Conservation (phyloP, 352 stramenopile species). For the Pythium brachiatum region DNA sequence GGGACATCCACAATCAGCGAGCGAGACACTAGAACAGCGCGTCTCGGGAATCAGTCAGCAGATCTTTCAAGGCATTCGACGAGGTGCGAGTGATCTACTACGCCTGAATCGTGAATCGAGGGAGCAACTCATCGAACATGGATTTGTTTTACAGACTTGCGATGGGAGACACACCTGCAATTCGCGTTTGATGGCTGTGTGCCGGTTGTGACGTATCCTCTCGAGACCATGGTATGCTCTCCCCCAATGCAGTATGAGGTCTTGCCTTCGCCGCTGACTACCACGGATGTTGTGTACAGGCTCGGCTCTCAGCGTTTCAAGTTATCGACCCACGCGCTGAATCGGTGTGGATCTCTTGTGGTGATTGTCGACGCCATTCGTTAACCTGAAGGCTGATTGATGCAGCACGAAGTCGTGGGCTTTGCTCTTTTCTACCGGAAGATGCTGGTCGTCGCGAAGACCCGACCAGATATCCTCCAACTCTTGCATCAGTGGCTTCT, state of each 20-base stretch:
- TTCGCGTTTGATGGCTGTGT: constrained; percentile 46
- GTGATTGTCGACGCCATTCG: no score
- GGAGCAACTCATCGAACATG: background rate
- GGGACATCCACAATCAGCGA: background rate
- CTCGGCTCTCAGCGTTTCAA: constrained; percentile 24
- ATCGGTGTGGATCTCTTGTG: no score
- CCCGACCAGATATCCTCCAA: constrained; percentile 13
- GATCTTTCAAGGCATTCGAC: constrained; percentile 13
- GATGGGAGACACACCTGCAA: constrained; percentile 40
- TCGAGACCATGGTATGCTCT: constrained; percentile 37
- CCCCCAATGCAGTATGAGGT: background rate
- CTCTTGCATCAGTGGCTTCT: constrained; percentile 23
- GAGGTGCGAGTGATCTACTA: no score
- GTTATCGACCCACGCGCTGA: constrained; percentile 17
- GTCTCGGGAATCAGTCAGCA: background rate
- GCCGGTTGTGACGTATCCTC: constrained; percentile 39
- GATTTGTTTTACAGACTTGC: constrained; percentile 30
- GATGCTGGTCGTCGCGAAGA: constrained; percentile 24
- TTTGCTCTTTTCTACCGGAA: constrained; percentile 23
- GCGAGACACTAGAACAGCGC: background rate
- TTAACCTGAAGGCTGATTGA: no score
- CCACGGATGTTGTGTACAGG: background rate
- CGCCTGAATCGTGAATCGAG: no score
- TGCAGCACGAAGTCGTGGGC: constrained; percentile 15
- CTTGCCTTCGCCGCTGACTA: background rate